Conservation (phyloP, 2,329 filamentous ascomycete genomes). For the Calonectria crousiana region DNA sequence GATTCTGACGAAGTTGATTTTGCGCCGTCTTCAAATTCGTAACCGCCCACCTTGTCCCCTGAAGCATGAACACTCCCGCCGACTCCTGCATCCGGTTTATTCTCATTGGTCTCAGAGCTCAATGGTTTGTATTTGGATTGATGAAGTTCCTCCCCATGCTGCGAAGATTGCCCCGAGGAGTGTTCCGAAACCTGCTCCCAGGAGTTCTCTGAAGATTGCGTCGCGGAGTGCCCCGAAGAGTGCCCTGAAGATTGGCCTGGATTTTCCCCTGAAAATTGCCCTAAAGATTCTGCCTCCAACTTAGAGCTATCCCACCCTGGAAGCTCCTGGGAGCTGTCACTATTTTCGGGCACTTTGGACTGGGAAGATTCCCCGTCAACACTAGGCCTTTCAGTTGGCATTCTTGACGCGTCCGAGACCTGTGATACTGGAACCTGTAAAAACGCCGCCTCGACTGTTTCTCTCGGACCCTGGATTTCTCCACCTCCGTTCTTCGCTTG, state of each 20-base stretch:
- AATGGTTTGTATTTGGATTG: not conserved
- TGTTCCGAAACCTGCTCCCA: not conserved
- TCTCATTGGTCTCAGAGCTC: not conserved
- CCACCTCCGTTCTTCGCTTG: not conserved
- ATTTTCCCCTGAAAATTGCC: too few relatives aligned
- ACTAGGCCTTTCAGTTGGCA: not conserved
- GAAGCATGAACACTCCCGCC: not conserved
- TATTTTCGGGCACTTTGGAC: not conserved
- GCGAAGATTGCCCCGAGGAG: not conserved
- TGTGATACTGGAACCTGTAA: not conserved
- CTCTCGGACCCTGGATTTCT: not conserved
- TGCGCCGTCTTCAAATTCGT: not conserved
- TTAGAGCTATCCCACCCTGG: too few relatives aligned
- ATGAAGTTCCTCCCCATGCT: not conserved
- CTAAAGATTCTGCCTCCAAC: not conserved
- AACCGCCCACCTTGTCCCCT: not conserved
- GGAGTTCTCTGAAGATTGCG: not conserved
- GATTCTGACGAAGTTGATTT: not conserved
- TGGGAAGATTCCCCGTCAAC: not conserved
- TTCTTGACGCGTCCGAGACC: not conserved
- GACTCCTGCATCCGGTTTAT: not conserved
- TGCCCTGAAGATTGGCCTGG: too few relatives aligned
- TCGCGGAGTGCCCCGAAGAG: too few relatives aligned
- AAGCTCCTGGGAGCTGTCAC: not conserved
- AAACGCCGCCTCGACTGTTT: not conserved